Percentiles rank a stretch among this genome's conserved stretches.
Evolutionary conservation across 768 basidiomycete genomes (phyloP).

Genomic region (Austroboletus festivus): DNA sequence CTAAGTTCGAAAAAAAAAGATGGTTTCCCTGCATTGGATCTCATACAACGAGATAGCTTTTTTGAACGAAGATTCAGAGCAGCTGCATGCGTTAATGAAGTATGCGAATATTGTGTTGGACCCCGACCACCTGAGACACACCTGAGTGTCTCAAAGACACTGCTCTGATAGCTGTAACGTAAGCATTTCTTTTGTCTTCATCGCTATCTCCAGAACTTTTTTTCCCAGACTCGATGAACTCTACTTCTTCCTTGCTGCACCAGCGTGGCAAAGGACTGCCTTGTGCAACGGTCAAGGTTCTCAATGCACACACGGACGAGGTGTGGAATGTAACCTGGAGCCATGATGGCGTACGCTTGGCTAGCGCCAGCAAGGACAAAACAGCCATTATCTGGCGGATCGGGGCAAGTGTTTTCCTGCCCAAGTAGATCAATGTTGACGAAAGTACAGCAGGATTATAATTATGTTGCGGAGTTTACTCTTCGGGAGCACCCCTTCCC

Average conservation of each 20-base stretch:
- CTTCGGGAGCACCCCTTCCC: slow-evolving; percentile 73
- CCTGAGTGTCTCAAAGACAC: slow-evolving; percentile 69
- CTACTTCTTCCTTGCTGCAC: slow-evolving; percentile 72
- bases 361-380: slow-evolving; percentile 85
- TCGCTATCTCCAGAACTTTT: background rate
- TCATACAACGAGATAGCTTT: too few species aligned
- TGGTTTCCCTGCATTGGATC: too few species aligned
- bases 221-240: slow-evolving; percentile 55
- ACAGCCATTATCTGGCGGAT: slow-evolving; percentile 87
- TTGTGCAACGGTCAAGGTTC: slow-evolving; percentile 75
- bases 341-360: slow-evolving; percentile 79
- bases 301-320: slow-evolving; percentile 86
- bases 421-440: slow-evolving; percentile 5
- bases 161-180: slow-evolving; percentile 86
- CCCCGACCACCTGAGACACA: slow-evolving; percentile 73
- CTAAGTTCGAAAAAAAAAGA: too few species aligned
- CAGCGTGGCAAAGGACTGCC: slow-evolving; percentile 83
- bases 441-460: slow-evolving; percentile 45
- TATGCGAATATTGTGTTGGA: too few species aligned
- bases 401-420: slow-evolving; percentile 50
- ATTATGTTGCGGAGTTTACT: slow-evolving; percentile 55
- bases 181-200: slow-evolving; percentile 17
- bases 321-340: slow-evolving; percentile 98
- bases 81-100: too few species aligned
- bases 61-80: too few species aligned